Evolutionary conservation across 441 rosid genomes (phyloP).

Genomic region (Bruguiera hainesii): DNA sequence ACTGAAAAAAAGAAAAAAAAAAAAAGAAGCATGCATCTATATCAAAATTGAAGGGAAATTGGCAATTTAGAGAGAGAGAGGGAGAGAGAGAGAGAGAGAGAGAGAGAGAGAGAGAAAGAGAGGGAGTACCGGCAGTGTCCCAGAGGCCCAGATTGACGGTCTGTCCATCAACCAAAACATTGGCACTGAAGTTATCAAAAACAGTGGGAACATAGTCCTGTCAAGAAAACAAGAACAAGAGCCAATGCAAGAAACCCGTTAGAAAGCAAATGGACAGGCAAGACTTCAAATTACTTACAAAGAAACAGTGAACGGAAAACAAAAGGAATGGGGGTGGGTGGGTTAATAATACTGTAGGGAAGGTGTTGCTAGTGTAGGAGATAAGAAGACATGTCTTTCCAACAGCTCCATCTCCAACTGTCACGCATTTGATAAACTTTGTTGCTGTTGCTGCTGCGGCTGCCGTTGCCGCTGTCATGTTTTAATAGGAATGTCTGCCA

Average conservation of each 20-base stretch:
- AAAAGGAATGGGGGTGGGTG: no score
- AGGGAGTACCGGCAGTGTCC: constrained; percentile 78
- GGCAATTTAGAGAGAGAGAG: not conserved
- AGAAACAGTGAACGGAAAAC: not conserved
- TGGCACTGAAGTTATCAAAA: constrained; percentile 89
- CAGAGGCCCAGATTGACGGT: constrained; percentile 86
- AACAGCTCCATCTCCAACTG: constrained; percentile 97
- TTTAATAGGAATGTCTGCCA: not conserved
- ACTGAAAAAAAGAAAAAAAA: no score
- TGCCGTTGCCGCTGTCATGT: constrained; percentile 30
- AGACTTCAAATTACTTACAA: not conserved
- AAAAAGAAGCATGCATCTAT: no score
- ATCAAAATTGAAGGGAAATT: no score
- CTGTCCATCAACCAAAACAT: constrained; percentile 80
- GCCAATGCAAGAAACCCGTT: not conserved
- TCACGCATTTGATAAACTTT: constrained; percentile 86
- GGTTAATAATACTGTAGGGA: constrained; percentile 56
- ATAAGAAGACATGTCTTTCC: constrained; percentile 96
- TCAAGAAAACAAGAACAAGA: constrained; percentile 9
- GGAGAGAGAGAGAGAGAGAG: not conserved
- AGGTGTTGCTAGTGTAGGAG: constrained; percentile 93
- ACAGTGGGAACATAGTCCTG: constrained; percentile 97
- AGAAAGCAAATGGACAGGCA: not conserved
- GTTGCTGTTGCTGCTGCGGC: constrained; percentile 45
- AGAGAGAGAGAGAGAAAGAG: not conserved